These are phyloP conservation scores for Solanum megistacrolobum DNA, from an alignment of 257 asterid species.

Conservation along the genomic window DNA sequence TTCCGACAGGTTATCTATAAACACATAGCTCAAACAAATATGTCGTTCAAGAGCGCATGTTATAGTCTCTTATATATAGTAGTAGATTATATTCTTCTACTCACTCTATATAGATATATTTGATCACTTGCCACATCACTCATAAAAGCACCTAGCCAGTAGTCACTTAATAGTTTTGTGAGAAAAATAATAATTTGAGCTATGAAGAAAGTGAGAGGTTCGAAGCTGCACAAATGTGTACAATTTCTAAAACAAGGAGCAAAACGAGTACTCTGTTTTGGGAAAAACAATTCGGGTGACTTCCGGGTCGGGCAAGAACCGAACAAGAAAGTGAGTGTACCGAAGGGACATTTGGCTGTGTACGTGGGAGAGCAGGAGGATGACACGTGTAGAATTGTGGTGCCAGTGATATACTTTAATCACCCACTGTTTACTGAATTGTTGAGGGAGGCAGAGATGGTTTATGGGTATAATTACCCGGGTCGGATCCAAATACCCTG, in stretches of 20 bases:
- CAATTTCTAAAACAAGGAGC: slow-evolving; percentile 7
- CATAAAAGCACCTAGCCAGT: background rate
- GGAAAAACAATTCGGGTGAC: slow-evolving; percentile 13
- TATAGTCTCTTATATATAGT: background rate
- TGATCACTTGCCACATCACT: background rate
- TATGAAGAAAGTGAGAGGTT: too few relatives aligned
- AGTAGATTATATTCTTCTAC: too few relatives aligned
- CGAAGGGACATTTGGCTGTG: slow-evolving; percentile 59
- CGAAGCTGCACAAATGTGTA: too few relatives aligned
- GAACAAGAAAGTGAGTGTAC: slow-evolving; percentile 11
- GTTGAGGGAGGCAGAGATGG: slow-evolving; percentile 44
- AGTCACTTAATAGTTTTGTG: background rate
- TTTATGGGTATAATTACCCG: slow-evolving; percentile 41
- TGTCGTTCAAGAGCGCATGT: too few relatives aligned
- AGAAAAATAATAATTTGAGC: too few relatives aligned
- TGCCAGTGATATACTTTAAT: slow-evolving; percentile 52
- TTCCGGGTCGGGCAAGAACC: slow-evolving; percentile 24
- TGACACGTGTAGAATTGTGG: slow-evolving; percentile 42
- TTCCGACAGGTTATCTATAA: too few relatives aligned
- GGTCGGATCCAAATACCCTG: slow-evolving; percentile 77
- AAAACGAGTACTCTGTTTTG: slow-evolving; percentile 3
- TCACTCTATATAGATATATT: too few relatives aligned
- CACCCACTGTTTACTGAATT: slow-evolving; percentile 53
- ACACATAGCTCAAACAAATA: background rate
- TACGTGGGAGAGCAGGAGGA: slow-evolving; percentile 46